Base-by-base conservation (phyloP, 148 eudicot genomes). In the Rheum nobile region DNA sequence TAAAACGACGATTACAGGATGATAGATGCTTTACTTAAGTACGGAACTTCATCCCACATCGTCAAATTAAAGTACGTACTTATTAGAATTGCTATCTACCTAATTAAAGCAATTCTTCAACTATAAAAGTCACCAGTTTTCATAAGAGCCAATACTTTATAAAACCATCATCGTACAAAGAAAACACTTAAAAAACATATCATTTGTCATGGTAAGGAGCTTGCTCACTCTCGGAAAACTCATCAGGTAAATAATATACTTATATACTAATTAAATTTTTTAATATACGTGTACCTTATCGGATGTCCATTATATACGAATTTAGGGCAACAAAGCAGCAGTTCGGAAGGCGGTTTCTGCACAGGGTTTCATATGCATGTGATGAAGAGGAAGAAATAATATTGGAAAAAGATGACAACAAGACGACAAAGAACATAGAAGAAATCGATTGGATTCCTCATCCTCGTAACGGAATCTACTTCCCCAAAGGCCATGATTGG, bases 381-480 rank as follows among this genome's bases (percentile, higher is more conserved):
- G 57, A 19, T 6, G 24, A 50, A 31, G 11, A 6, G 6, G 70
- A 65, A 32, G 70, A 32, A 17, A 5, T 61, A 4, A n/a, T n/a
- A 21, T 21, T 19, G 47, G 7, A 13, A 14, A 3, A 3, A 22
- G 43, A 41, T 41, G 43, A 41, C 10, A 9, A 41, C 6, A 41
- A 41, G 10, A 41, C 1, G 43, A 50, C 9, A 31, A 48, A 52
- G 67, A 50, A 73, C 46, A 73, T 29, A 34, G 67, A 73, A n/a
- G 57, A 55, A 26, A 17, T 26, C 17, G 75, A 69, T 13, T 89
- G 95, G 95, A 72, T 77, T 12, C 95, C 95, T 32, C 88, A 89
- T 77, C 87, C 82, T 48, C 83, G 83, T 1, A 86, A 69, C 0
- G 91, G 91, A 8, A 89, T 89, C 73, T 89, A 87, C 59, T 83